A percentile compares a stretch with the other conserved stretches of the same genome.
phyloP scores from a whole-genome alignment of 306 rosid species.

The Ormosia semicastrata region DNA sequence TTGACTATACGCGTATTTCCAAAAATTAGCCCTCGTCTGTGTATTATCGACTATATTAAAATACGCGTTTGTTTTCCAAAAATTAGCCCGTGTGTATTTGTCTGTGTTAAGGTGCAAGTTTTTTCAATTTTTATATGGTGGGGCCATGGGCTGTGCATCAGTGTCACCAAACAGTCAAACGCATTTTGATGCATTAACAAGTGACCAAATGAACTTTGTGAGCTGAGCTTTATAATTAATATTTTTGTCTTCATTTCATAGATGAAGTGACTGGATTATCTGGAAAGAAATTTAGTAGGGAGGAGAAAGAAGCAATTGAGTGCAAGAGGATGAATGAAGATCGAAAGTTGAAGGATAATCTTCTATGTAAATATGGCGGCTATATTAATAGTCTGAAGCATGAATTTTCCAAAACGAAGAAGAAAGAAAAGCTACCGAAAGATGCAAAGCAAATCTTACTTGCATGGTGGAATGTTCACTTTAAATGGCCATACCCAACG shows the following conservation, averaged over 20 bases:
- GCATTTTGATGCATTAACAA: neutral
- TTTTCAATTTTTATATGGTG: neutral
- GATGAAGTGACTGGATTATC: constrained; percentile 47
- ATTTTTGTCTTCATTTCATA: constrained; percentile 3
- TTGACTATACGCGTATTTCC: neutral
- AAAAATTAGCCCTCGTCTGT: too few relatives aligned
- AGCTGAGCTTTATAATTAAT: neutral
- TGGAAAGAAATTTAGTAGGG: constrained; percentile 40
- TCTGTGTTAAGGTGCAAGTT: too few relatives aligned
- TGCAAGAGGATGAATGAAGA: constrained; percentile 30
- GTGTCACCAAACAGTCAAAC: neutral
- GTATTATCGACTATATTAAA: too few relatives aligned
- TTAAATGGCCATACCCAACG: constrained; percentile 88
- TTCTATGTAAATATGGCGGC: constrained; percentile 59
- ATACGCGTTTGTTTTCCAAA: too few relatives aligned
- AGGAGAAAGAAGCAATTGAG: constrained; percentile 42
- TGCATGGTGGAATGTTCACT: constrained; percentile 80
- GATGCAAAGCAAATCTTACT: constrained; percentile 64
- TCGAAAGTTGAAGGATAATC: constrained; percentile 63
- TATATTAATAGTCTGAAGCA: constrained; percentile 60
- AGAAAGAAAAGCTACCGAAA: constrained; percentile 67
- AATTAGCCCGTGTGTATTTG: too few relatives aligned
- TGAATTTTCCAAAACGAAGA: constrained; percentile 63
- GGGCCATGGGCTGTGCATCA: neutral
- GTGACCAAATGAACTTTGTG: neutral